Evolutionary conservation across 805 yeast species (phyloP).

Genomic region (Lachancea meyersii): DNA sequence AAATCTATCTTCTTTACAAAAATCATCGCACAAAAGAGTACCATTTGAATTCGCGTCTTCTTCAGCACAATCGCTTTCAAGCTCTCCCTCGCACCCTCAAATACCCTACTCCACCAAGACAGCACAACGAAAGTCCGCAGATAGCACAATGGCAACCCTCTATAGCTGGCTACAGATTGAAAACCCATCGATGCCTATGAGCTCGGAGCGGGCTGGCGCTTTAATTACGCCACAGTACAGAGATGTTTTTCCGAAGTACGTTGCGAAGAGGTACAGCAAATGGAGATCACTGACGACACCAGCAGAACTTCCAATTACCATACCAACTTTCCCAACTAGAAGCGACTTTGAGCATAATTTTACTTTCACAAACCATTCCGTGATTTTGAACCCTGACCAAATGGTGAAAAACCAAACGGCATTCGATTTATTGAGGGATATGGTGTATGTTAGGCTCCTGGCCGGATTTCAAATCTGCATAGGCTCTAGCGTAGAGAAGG

Average conservation of each 20-base stretch:
- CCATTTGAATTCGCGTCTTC: neutral
- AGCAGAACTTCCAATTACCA: slow-evolving; percentile 80
- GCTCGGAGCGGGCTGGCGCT: slow-evolving; percentile 47
- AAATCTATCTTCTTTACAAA: slow-evolving; percentile 4
- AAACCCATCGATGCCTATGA: slow-evolving; percentile 71
- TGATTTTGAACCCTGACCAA: slow-evolving; percentile 55
- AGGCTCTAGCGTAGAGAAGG: slow-evolving; percentile 57
- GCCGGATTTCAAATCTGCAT: slow-evolving; percentile 88
- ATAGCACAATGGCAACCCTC: slow-evolving; percentile 1
- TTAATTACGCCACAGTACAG: slow-evolving; percentile 83
- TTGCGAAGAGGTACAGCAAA: slow-evolving; percentile 62
- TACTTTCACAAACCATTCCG: slow-evolving; percentile 77
- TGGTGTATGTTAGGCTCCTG: slow-evolving; percentile 76
- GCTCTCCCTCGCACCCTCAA: slow-evolving; percentile 3
- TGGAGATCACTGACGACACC: slow-evolving; percentile 95
- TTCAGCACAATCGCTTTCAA: neutral
- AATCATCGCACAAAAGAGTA: neutral
- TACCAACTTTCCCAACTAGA: slow-evolving; percentile 68
- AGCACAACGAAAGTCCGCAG: neutral
- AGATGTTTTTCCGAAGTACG: slow-evolving; percentile 74
- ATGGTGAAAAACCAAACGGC: slow-evolving; percentile 43
- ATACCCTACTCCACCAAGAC: neutral
- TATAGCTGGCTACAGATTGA: slow-evolving; percentile 52
- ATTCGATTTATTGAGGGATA: slow-evolving; percentile 68
- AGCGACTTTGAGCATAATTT: slow-evolving; percentile 66